Conservation (phyloP, 163 green algal species). For the Scenedesmus sp. region DNA sequence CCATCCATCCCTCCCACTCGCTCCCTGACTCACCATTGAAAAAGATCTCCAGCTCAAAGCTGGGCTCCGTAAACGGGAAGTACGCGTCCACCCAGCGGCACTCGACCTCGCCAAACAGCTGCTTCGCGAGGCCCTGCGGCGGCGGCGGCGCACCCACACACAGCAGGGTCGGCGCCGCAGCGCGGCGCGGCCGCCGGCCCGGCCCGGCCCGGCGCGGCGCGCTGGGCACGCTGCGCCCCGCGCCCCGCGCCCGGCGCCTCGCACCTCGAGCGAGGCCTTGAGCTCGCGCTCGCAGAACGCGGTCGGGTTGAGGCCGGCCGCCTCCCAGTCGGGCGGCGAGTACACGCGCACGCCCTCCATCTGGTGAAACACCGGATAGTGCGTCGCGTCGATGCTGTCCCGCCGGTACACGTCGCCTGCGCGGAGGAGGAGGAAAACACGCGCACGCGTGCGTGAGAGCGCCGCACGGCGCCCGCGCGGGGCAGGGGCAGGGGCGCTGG, state of each 20-base stretch:
- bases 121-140: constrained; percentile 37
- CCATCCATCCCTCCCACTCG: too few species aligned
- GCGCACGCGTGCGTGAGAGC: background rate
- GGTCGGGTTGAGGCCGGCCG: constrained; percentile 66
- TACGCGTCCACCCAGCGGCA: constrained; percentile 90
- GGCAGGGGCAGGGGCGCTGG: too few species aligned
- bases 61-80: constrained; percentile 93
- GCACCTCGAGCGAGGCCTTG: constrained; percentile 91
- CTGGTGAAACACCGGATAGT: constrained; percentile 99
- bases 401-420: constrained; percentile 87
- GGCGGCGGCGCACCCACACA: background rate
- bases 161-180: too few species aligned
- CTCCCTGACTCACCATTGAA: too few species aligned
- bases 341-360: constrained; percentile 92
- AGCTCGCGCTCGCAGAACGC: constrained; percentile 84
- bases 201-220: too few species aligned
- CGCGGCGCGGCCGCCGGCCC: too few species aligned
- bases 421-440: background rate
- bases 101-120: constrained; percentile 59
- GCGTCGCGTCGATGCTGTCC: constrained; percentile 97
- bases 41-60: constrained; percentile 98
- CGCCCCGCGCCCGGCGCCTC: too few species aligned
- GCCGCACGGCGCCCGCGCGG: too few species aligned
- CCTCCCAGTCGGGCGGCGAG: constrained; percentile 72
- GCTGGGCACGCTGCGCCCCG: too few species aligned